Conservation (phyloP, 2,329 filamentous ascomycete species). For the Pseudogymnoascus destructans region DNA sequence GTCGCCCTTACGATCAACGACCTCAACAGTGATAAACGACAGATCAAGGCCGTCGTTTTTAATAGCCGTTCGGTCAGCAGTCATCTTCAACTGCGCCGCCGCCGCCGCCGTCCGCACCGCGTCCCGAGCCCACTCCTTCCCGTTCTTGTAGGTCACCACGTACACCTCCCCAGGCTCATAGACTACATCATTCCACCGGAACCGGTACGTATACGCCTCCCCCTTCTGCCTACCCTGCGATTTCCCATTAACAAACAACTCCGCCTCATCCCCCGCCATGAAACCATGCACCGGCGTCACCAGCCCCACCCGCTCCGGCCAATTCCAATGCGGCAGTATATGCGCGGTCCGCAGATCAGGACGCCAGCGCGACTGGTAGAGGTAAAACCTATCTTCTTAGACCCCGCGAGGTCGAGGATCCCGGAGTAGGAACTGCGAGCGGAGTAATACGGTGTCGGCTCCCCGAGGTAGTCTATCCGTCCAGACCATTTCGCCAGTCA, state of each 20-base stretch:
- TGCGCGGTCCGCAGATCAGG: slow-evolving; percentile 36
- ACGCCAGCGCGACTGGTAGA: slow-evolving; percentile 42
- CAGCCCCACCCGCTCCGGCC: slow-evolving; percentile 34
- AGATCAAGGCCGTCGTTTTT: slow-evolving; percentile 33
- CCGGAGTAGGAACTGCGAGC: slow-evolving; percentile 41
- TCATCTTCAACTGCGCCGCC: slow-evolving; percentile 29
- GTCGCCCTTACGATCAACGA: slow-evolving; percentile 33
- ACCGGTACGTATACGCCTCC: slow-evolving; percentile 30
- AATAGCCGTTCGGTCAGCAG: slow-evolving; percentile 30
- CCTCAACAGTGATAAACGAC: slow-evolving; percentile 33
- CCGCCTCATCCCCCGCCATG: slow-evolving; percentile 37
- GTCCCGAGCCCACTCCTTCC: slow-evolving; percentile 32
- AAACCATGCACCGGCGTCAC: slow-evolving; percentile 43
- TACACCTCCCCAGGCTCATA: slow-evolving; percentile 36
- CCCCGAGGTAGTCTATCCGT: slow-evolving; percentile 38
- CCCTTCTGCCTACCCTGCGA: slow-evolving; percentile 32
- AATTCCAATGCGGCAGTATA: slow-evolving; percentile 45
- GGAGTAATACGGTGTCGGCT: slow-evolving; percentile 34
- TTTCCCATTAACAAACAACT: slow-evolving; percentile 39
- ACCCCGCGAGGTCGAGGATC: slow-evolving; percentile 33
- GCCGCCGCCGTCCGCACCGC: slow-evolving; percentile 31
- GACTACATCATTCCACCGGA: slow-evolving; percentile 39
- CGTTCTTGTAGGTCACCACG: slow-evolving; percentile 25
- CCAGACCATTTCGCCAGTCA: slow-evolving; percentile 42
- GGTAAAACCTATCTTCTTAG: slow-evolving; percentile 34